Evolutionary conservation across 2,329 filamentous ascomycete species (phyloP).

Genomic region (Penicillium italicum): DNA sequence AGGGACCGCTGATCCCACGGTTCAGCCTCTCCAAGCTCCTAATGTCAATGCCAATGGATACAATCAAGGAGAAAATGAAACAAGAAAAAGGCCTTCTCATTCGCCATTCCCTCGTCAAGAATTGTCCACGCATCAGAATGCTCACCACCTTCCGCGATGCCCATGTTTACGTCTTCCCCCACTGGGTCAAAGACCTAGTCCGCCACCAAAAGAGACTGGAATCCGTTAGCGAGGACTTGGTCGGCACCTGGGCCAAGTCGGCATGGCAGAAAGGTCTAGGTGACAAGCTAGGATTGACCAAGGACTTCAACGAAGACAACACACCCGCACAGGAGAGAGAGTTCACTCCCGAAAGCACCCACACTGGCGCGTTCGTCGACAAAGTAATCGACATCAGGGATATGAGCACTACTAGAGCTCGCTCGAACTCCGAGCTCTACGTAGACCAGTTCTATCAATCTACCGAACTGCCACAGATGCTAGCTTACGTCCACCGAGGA

Average conservation of each 20-base stretch:
- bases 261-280: constrained; percentile 3
- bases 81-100: background rate
- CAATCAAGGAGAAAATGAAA: background rate
- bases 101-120: background rate
- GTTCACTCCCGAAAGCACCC: background rate
- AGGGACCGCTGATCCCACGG: background rate
- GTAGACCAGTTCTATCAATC: background rate
- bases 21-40: constrained; percentile 1
- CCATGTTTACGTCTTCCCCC: constrained; percentile 1
- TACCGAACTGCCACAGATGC: background rate
- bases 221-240: background rate
- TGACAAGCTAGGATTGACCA: constrained; percentile 1
- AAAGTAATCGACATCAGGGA: background rate
- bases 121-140: background rate
- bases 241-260: constrained; percentile 3
- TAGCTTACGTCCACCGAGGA: background rate
- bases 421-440: background rate
- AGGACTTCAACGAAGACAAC: background rate
- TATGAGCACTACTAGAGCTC: background rate
- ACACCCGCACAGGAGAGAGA: background rate
- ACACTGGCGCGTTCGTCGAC: background rate
- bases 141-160: constrained; percentile 3
- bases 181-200: constrained; percentile 1
- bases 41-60: constrained; percentile 1
- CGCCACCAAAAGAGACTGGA: background rate